Evolutionary conservation across 2,329 filamentous ascomycete species (phyloP).

Genomic region (Fusarium sulawesiense): DNA sequence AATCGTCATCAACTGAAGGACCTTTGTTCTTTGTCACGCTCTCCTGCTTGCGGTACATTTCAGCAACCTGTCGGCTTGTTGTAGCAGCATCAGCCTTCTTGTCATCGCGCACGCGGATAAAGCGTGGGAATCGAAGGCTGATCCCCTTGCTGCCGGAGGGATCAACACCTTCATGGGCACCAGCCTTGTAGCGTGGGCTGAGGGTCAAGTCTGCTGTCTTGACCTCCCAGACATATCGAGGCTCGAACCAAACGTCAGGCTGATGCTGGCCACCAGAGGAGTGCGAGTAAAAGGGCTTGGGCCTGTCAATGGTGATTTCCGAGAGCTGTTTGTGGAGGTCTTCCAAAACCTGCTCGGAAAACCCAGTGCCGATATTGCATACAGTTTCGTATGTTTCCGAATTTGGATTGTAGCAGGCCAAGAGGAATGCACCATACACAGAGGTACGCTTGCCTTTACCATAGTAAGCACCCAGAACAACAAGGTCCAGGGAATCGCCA

Average conservation of each 20-base stretch:
- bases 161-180: constrained; percentile 81
- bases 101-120: constrained; percentile 91
- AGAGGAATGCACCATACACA: constrained; percentile 93
- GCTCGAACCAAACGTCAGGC: constrained; percentile 98
- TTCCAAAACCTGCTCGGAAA: constrained; percentile 93
- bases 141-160: constrained; percentile 80
- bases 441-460: constrained; percentile 96
- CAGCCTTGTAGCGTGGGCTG: constrained; percentile 93
- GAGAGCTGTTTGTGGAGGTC: constrained; percentile 82
- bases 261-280: constrained; percentile 88
- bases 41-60: constrained; percentile 98
- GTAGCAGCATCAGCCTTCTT: constrained; percentile 96
- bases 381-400: constrained; percentile 91
- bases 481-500: constrained; percentile 94
- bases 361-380: constrained; percentile 98
- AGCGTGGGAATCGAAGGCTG: constrained; percentile 89
- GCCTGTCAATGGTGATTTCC: constrained; percentile 82
- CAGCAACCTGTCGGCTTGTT: constrained; percentile 83
- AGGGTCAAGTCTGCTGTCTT: constrained; percentile 96
- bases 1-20: constrained; percentile 92
- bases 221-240: constrained; percentile 94
- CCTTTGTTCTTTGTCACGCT: constrained; percentile 87
- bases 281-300: constrained; percentile 95
- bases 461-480: constrained; percentile 93
- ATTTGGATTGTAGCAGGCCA: constrained; percentile 89